phyloP scores from a whole-genome alignment of 176 grass and related monocot genomes.

The Rhynchospora tenuis region DNA sequence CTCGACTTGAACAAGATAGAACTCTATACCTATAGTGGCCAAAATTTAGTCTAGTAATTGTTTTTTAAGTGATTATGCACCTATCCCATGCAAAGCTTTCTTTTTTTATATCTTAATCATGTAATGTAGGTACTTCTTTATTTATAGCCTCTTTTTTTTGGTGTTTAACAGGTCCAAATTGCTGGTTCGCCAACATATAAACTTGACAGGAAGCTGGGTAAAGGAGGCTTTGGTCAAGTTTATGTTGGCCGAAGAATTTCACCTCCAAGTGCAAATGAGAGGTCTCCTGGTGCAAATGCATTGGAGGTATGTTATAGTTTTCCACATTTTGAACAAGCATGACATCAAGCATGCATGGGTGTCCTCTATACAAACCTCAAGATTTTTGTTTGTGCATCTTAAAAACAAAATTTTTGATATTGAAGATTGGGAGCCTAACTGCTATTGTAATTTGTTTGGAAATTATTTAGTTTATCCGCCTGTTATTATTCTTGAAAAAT shows the following conservation, averaged over 20 bases:
- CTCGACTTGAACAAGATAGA: background rate
- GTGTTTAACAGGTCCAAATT: conserved; percentile 62
- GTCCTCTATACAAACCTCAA: conserved; percentile 1
- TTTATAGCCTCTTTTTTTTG: conserved; percentile 15
- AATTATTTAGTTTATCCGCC: background rate
- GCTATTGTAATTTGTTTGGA: background rate
- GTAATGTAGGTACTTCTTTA: background rate
- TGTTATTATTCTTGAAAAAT: background rate
- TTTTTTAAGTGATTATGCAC: background rate
- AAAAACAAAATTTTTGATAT: background rate
- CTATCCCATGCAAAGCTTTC: background rate
- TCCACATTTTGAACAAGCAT: background rate
- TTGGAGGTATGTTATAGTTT: conserved; percentile 46
- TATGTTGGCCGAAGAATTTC: conserved; percentile 70
- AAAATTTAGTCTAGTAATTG: background rate
- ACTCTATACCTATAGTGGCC: background rate
- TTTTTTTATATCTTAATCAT: background rate
- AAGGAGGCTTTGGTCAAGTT: conserved; percentile 98
- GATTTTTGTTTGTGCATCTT: background rate
- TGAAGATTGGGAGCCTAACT: background rate
- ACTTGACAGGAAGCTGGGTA: conserved; percentile 84
- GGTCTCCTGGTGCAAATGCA: conserved; percentile 57
- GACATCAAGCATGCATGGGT: background rate
- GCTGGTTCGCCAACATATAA: conserved; percentile 66
- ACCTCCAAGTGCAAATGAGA: conserved; percentile 45